phyloP scores from a whole-genome alignment of 1,284 basidiomycete genomes.

The Cystobasidium sp. region DNA sequence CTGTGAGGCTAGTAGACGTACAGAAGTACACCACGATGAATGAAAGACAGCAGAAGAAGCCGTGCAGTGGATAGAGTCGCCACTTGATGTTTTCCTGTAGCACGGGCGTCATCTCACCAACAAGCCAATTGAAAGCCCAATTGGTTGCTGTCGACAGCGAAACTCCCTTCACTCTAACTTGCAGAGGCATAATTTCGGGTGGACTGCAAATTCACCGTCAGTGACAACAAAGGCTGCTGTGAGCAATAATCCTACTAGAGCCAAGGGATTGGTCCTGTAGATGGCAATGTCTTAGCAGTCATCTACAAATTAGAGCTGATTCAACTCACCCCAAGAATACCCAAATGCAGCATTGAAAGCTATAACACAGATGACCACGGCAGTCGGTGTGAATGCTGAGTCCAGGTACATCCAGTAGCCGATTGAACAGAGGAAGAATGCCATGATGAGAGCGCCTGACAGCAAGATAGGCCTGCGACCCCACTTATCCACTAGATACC shows the following conservation, averaged over 20 bases:
- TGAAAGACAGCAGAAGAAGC: slow-evolving; percentile 64
- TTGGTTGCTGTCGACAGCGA: slow-evolving; percentile 80
- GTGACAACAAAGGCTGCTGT: slow-evolving; percentile 85
- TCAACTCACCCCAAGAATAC: slow-evolving; percentile 63
- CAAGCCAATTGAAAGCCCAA: slow-evolving; percentile 60
- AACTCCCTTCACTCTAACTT: slow-evolving; percentile 86
- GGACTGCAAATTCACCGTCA: slow-evolving; percentile 64
- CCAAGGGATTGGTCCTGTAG: slow-evolving; percentile 57
- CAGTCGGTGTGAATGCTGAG: slow-evolving; percentile 66
- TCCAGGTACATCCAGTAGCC: slow-evolving; percentile 95
- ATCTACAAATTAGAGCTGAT: slow-evolving; percentile 56
- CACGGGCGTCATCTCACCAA: slow-evolving; percentile 85
- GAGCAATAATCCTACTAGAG: slow-evolving; percentile 46
- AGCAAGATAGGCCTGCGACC: slow-evolving; percentile 87
- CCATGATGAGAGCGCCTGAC: slow-evolving; percentile 85
- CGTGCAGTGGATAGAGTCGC: slow-evolving; percentile 90
- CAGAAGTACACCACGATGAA: slow-evolving; percentile 65
- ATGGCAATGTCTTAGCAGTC: slow-evolving; percentile 44
- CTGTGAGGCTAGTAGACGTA: slow-evolving; percentile 53
- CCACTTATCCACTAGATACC: slow-evolving; percentile 93
- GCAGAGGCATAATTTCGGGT: slow-evolving; percentile 82
- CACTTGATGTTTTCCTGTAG: slow-evolving; percentile 89
- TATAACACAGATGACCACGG: slow-evolving; percentile 89
- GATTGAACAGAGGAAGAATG: slow-evolving; percentile 72
- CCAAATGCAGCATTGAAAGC: slow-evolving; percentile 94